Percentiles rank a stretch among this genome's conserved stretches.
These are phyloP conservation scores for Paralagenidium karlingii DNA, from an alignment of 352 stramenopile species.

Conservation along the genomic window DNA sequence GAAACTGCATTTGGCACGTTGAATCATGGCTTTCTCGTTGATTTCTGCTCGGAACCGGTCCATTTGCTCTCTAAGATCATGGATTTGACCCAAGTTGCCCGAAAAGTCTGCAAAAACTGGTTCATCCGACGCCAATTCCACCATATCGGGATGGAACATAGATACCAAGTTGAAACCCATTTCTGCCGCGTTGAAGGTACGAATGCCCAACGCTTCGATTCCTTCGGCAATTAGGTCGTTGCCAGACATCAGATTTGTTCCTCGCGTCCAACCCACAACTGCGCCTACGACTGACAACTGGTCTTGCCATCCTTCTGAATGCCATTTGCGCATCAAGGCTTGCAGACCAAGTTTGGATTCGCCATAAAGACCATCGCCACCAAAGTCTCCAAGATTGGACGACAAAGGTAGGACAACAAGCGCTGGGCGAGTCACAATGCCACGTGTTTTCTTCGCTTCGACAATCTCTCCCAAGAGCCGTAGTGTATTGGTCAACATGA, in stretches of 20 bases:
- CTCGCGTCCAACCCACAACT: conserved; percentile 81
- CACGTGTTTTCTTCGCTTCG: conserved; percentile 52
- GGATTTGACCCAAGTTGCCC: conserved; percentile 61
- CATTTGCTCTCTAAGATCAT: conserved; percentile 30
- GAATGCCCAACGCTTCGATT: conserved; percentile 67
- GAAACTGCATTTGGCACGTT: too few species aligned
- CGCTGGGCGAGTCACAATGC: conserved; percentile 60
- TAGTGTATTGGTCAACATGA: conserved; percentile 83
- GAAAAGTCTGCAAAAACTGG: conserved; percentile 72
- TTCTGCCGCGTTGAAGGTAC: conserved; percentile 80
- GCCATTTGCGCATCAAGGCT: conserved; percentile 80
- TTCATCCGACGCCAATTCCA: conserved; percentile 49
- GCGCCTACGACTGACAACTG: conserved; percentile 76
- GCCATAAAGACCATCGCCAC: conserved; percentile 76
- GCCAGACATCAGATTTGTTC: conserved; percentile 78
- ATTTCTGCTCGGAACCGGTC: too few species aligned
- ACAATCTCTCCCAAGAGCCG: conserved; percentile 73
- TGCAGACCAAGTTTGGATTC: conserved; percentile 83
- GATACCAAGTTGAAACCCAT: conserved; percentile 83
- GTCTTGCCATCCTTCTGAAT: conserved; percentile 75
- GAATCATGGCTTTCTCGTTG: too few species aligned
- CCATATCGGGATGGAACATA: conserved; percentile 69
- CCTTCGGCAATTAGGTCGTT: conserved; percentile 81
- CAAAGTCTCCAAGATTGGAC: conserved; percentile 80
- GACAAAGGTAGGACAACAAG: conserved; percentile 71